Evolutionary conservation across 2,329 filamentous ascomycete species (phyloP).

Genomic region (Lojkania enalia): DNA sequence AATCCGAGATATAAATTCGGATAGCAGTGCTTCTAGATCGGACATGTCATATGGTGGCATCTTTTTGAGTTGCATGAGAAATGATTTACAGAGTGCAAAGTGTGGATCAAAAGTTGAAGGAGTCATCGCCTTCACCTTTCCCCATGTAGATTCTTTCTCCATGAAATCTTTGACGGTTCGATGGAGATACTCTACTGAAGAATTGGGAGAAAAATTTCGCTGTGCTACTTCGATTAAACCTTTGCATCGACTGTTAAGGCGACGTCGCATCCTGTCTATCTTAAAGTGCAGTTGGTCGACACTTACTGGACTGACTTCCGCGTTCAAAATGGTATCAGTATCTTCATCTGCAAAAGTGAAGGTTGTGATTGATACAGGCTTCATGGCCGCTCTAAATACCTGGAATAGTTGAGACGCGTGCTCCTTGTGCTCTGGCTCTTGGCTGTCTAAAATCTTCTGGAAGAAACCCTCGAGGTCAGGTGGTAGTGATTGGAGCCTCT

Average conservation of each 20-base stretch:
- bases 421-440: not conserved
- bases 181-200: constrained; percentile 1
- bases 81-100: not conserved
- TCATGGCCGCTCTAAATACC: not conserved
- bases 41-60: too few relatives aligned
- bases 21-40: too few relatives aligned
- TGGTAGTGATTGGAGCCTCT: constrained; percentile 19
- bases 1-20: too few relatives aligned
- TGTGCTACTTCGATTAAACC: not conserved
- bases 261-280: not conserved
- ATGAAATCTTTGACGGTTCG: not conserved
- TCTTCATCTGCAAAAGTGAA: not conserved
- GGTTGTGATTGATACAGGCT: not conserved
- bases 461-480: constrained; percentile 19
- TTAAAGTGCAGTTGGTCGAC: too few relatives aligned
- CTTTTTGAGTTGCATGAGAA: too few relatives aligned
- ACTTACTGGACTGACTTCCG: too few relatives aligned
- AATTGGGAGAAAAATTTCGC: too few relatives aligned
- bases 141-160: not conserved
- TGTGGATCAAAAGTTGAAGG: not conserved
- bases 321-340: not conserved
- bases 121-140: not conserved
- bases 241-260: not conserved
- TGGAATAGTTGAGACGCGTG: constrained; percentile 1
- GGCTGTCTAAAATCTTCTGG: not conserved